These are phyloP conservation scores for Paxillus rubicundulus DNA, from an alignment of 768 basidiomycete genomes.

Conservation along the genomic window DNA sequence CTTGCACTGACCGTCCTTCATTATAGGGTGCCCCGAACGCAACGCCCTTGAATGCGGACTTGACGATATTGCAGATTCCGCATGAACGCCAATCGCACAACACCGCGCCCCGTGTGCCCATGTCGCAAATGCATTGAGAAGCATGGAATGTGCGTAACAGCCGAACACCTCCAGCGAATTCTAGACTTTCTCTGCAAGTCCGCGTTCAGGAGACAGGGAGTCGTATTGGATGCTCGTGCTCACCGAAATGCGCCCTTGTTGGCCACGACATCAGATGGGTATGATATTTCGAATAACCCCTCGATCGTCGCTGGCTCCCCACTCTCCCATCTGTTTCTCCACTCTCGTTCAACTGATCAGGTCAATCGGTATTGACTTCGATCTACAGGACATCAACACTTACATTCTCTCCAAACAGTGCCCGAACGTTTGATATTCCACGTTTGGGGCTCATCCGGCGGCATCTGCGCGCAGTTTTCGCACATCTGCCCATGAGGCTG, in stretches of 20 bases:
- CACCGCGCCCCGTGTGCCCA: slow-evolving; percentile 50
- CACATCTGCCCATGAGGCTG: slow-evolving; percentile 47
- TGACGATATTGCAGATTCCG: slow-evolving; percentile 59
- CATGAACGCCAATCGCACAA: slow-evolving; percentile 62
- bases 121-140: slow-evolving; percentile 66
- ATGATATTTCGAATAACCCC: slow-evolving; percentile 53
- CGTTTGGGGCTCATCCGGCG: slow-evolving; percentile 41
- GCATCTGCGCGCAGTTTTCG: slow-evolving; percentile 47
- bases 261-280: slow-evolving; percentile 26
- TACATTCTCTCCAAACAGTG: slow-evolving; percentile 52
- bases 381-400: slow-evolving; percentile 25
- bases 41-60: slow-evolving; percentile 54
- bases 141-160: slow-evolving; percentile 62
- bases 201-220: slow-evolving; percentile 5
- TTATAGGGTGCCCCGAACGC: slow-evolving; percentile 55
- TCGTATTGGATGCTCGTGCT: slow-evolving; percentile 10
- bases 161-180: slow-evolving; percentile 35
- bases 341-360: slow-evolving; percentile 52
- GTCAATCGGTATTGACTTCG: slow-evolving; percentile 21
- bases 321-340: slow-evolving; percentile 39
- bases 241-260: slow-evolving; percentile 52
- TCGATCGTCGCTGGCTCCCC: slow-evolving; percentile 42
- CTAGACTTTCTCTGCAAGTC: slow-evolving; percentile 29
- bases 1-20: slow-evolving; percentile 48
- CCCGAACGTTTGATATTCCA: slow-evolving; percentile 48